These are phyloP conservation scores for Phlyctochytrium planicorne DNA, from an alignment of 192 early-diverging fungal genomes.

Conservation along the genomic window DNA sequence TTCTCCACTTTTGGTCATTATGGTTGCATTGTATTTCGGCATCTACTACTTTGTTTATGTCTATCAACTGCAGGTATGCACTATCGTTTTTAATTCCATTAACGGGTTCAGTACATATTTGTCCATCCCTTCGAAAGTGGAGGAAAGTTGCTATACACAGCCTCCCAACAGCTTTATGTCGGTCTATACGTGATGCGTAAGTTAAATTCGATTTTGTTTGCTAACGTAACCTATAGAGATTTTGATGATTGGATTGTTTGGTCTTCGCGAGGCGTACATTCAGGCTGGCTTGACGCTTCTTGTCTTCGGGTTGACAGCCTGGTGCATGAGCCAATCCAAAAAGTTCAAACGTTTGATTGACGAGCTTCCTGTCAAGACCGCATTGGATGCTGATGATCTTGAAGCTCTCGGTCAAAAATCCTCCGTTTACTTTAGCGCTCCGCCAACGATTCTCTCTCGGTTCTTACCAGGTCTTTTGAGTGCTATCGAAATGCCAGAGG, in stretches of 20 bases:
- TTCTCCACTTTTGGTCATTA: slow-evolving; percentile 77
- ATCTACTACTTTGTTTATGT: slow-evolving; percentile 73
- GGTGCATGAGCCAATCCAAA: slow-evolving; percentile 52
- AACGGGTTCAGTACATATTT: slow-evolving; percentile 49
- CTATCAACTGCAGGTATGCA: slow-evolving; percentile 67
- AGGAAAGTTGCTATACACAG: slow-evolving; percentile 33
- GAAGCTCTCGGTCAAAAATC: neutral
- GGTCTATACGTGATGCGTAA: slow-evolving; percentile 53
- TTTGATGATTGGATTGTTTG: slow-evolving; percentile 70
- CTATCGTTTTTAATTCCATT: neutral
- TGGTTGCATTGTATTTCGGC: slow-evolving; percentile 72
- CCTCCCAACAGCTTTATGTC: slow-evolving; percentile 37
- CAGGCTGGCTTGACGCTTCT: slow-evolving; percentile 43
- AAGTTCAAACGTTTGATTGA: slow-evolving; percentile 56
- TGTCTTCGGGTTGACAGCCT: slow-evolving; percentile 48
- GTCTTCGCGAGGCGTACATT: slow-evolving; percentile 49
- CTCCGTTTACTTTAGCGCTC: neutral
- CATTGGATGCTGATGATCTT: slow-evolving; percentile 28
- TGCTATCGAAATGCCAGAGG: neutral
- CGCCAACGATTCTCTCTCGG: neutral
- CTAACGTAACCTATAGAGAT: slow-evolving; percentile 46
- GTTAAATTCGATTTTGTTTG: neutral
- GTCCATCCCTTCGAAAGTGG: slow-evolving; percentile 31
- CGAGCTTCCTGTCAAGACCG: slow-evolving; percentile 32
- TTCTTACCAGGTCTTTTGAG: neutral